These are phyloP conservation scores for Megacollybia marginata DNA, from an alignment of 768 basidiomycete genomes.

Conservation along the genomic window DNA sequence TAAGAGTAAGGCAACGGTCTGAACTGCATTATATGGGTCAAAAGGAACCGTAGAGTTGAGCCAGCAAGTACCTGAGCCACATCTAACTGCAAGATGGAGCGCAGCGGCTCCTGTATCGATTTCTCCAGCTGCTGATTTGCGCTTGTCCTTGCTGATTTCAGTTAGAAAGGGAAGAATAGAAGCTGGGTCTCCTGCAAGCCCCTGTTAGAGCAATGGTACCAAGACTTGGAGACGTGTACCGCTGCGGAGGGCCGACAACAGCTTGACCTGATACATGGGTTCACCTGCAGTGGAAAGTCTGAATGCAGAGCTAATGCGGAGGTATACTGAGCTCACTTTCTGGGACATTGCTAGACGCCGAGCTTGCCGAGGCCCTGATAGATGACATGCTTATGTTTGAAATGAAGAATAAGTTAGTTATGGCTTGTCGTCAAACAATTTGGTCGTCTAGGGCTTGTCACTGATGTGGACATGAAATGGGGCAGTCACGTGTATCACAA, in stretches of 20 bases:
- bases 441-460: no score
- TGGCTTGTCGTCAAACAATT: no score
- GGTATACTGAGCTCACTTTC: no score
- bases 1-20: slow-evolving; percentile 62
- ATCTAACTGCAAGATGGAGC: slow-evolving; percentile 76
- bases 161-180: slow-evolving; percentile 76
- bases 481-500: no score
- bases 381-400: no score
- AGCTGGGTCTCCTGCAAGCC: slow-evolving; percentile 57
- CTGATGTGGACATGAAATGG: no score
- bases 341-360: no score
- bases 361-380: no score
- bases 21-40: slow-evolving; percentile 29
- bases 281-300: slow-evolving; percentile 12
- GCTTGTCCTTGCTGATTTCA: slow-evolving; percentile 63
- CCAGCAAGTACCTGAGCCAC: slow-evolving; percentile 55
- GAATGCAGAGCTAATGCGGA: no score
- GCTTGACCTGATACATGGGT: slow-evolving; percentile 58
- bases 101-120: slow-evolving; percentile 68
- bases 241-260: slow-evolving; percentile 54
- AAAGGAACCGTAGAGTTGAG: neutral
- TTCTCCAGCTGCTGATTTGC: slow-evolving; percentile 37
- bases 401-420: no score
- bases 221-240: slow-evolving; percentile 29
- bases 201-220: neutral